Base-by-base conservation (phyloP, 495 filamentous ascomycete genomes). In the Chaetomium cochliodes region DNA sequence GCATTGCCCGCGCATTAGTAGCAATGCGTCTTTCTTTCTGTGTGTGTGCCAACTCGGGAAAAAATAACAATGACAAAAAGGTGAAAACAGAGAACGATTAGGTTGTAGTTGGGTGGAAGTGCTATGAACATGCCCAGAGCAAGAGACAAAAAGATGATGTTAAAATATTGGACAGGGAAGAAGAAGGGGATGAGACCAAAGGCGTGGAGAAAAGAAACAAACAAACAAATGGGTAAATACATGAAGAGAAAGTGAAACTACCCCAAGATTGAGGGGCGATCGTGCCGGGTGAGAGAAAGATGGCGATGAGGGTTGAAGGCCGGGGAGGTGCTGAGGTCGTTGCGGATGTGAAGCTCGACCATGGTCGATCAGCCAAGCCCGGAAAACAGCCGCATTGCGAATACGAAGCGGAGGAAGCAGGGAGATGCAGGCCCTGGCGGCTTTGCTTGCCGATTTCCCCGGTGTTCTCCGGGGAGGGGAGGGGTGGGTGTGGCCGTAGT, bases 231-330 rank as follows among this genome's bases (percentile, higher is more conserved):
- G 41, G 53, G 53, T 56, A 44, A 58, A 44, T 58, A 58, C 55
- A 58, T 13, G 55, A 58, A 58, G 33, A 25, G 39, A 44, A 58
- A 58, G 30, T 58, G 55, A 58, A 58, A 58, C 23, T 9, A 58
- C 6, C 16, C 39, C 55, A n/a, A 58, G 11, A 58, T 28, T 46
- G 13, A 18, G 26, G 55, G 39, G 5, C 26, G 20, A 55, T 55
- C 2, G 15, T 15, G 12, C 50, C 50, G 50, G 13, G 2, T 28
- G 13, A 28, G 51, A 3, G 51, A 16, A 12, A 33, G 12, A n/a
- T 3, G 12, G 12, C 22, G 20, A 50, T 50, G 46, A 23, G 8
- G 16, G n/a, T 5, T 23, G n/a, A 12, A 50, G 46, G 18, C 46
- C 13, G 13, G 44, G 46, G 3, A n/a, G 7, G 11, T 55, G 28